Conservation (phyloP, 2,329 filamentous ascomycete species). For the Ceratocystis eucalypticola region DNA sequence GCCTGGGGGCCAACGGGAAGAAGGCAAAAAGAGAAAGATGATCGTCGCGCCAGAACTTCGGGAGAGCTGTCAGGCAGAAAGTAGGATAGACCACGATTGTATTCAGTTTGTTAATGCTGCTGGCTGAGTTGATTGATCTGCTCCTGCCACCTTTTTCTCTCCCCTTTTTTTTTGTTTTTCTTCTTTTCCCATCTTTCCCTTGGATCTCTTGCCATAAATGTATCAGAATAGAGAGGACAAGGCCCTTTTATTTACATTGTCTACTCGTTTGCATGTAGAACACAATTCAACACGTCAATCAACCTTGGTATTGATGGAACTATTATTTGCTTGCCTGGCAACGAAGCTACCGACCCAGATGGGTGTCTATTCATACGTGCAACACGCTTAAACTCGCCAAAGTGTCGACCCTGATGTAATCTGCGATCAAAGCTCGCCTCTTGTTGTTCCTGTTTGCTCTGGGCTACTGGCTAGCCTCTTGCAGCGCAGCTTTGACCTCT, state of each 20-base stretch:
- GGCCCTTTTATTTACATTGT: not conserved
- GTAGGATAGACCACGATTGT: not conserved
- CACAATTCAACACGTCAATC: not conserved
- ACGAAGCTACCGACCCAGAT: not conserved
- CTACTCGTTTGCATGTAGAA: not conserved
- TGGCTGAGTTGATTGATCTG: not conserved
- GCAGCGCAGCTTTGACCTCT: not conserved
- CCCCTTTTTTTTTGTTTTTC: not conserved
- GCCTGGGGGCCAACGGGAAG: not conserved
- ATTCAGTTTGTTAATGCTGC: not conserved
- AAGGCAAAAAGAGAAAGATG: not conserved
- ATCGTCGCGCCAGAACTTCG: not conserved
- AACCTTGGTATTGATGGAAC: too few species aligned
- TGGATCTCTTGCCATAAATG: not conserved
- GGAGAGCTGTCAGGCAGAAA: not conserved
- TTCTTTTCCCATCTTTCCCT: not conserved
- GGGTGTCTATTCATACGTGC: not conserved
- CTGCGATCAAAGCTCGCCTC: not conserved
- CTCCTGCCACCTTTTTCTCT: not conserved
- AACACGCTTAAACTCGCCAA: not conserved
- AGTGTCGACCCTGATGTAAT: not conserved
- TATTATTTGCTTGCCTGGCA: not conserved
- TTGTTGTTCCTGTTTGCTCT: not conserved
- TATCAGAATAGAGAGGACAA: not conserved
- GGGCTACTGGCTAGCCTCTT: not conserved